phyloP scores from a whole-genome alignment of 176 grass and related monocot species.

The Juncus effusus region DNA sequence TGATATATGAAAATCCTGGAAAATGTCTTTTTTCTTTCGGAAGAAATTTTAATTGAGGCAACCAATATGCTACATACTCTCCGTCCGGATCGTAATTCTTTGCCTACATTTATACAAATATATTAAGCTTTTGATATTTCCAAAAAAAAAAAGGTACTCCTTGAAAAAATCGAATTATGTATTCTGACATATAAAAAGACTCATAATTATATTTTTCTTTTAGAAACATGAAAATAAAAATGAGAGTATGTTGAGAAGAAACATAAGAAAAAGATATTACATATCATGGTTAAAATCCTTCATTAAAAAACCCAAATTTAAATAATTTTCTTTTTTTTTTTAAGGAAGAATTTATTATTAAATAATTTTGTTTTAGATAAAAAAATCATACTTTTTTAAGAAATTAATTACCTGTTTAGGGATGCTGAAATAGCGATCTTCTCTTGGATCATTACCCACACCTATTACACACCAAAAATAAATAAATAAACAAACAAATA shows the following conservation, averaged over 20 bases:
- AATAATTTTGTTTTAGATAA: background rate
- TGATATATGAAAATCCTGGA: conserved; percentile 69
- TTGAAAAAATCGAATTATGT: too few relatives aligned
- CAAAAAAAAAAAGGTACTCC: background rate
- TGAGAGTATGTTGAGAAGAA: too few relatives aligned
- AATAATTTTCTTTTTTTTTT: too few relatives aligned
- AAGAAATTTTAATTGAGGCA: conserved; percentile 48
- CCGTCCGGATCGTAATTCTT: conserved; percentile 75
- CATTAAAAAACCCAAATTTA: too few relatives aligned
- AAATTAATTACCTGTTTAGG: conserved; percentile 73
- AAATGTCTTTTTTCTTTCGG: conserved; percentile 62
- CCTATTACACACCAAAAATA: conserved; percentile 34
- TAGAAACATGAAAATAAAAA: background rate
- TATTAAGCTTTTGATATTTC: background rate
- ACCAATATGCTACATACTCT: conserved; percentile 66
- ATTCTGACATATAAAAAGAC: too few relatives aligned
- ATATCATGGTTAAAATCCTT: too few relatives aligned
- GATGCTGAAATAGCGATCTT: conserved; percentile 96
- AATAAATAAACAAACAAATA: background rate
- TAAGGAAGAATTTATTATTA: too few relatives aligned
- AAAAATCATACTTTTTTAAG: conserved; percentile 3
- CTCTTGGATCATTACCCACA: conserved; percentile 90
- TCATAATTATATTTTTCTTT: background rate
- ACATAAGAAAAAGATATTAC: too few relatives aligned
- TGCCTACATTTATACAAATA: conserved; percentile 38